These are phyloP conservation scores for Lachancea mirantina DNA, from an alignment of 805 yeast species.

Conservation along the genomic window DNA sequence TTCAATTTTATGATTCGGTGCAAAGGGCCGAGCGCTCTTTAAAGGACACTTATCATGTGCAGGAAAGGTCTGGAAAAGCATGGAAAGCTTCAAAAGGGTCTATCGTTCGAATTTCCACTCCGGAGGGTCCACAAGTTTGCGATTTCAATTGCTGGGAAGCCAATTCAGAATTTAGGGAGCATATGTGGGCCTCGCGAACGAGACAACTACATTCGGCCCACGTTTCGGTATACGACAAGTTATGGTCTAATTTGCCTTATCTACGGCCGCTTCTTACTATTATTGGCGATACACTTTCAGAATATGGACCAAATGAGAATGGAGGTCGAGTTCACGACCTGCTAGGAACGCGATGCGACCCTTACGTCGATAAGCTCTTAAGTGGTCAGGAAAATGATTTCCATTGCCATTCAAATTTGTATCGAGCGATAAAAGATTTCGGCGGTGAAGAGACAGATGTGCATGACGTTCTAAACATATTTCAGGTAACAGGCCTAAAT, in stretches of 20 bases:
- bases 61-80: slow-evolving; percentile 53
- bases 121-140: slow-evolving; percentile 67
- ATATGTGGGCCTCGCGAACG: slow-evolving; percentile 65
- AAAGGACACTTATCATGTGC: slow-evolving; percentile 15
- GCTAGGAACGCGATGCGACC: slow-evolving; percentile 63
- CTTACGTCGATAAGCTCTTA: slow-evolving; percentile 55
- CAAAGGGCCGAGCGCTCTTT: slow-evolving; percentile 7
- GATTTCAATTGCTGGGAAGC: slow-evolving; percentile 60
- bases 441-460: slow-evolving; percentile 62
- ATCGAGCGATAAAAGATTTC: slow-evolving; percentile 49
- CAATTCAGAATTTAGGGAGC: slow-evolving; percentile 49
- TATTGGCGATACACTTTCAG: slow-evolving; percentile 48
- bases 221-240: slow-evolving; percentile 51
- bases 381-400: slow-evolving; percentile 59
- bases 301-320: slow-evolving; percentile 54
- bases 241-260: slow-evolving; percentile 63
- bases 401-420: slow-evolving; percentile 61
- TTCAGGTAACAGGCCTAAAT: slow-evolving; percentile 61
- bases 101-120: slow-evolving; percentile 52
- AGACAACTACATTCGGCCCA: slow-evolving; percentile 60
- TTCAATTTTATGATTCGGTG: slow-evolving; percentile 9
- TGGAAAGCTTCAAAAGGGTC: slow-evolving; percentile 57
- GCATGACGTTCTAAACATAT: slow-evolving; percentile 62
- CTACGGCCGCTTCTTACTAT: slow-evolving; percentile 58
- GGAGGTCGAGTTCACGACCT: slow-evolving; percentile 62